Base-by-base conservation (phyloP, 73 alveolate species). In the Paramecium tetraurelia region DNA sequence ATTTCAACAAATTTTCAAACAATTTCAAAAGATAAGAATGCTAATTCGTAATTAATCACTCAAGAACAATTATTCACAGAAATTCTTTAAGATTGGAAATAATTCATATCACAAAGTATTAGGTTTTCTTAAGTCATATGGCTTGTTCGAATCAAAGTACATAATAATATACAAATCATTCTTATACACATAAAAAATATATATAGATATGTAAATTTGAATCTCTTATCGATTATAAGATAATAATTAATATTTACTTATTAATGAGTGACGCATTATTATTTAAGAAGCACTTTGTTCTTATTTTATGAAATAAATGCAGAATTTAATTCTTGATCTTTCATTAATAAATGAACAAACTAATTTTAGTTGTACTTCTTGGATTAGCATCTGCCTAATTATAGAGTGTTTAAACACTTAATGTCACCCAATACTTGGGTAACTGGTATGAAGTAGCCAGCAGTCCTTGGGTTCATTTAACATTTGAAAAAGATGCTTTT, bases 391-490 rank as follows among this genome's bases (percentile, higher is more conserved):
- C 84, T 63, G 84, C 84, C 7, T 63, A 63, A 63, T 33, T 63
- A 14, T 18, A 63, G 29, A 63, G 84, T 27, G 84, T 63, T 9
- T 33, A 63, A 63, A 63, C 84, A 2, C 84, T 63, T 14, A 63
- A 63, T 63, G 84, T 63, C 4, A 63, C 84, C 1, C 14, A 72
- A 72, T 80, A 80, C 18, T 48, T 80, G 8, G 90, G 90, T 11
- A 46, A 80, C 57, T 80, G 90, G 90, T 48, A 80, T 80, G 90
- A 80, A 46, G 90, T 80, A 14, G 90, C 90, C 70, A 80, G 90
- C 31, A 44, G 76, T 24, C 90, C 90, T 40, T 44, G 46, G 46
- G 90, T 80, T 46, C 90, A 80, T 80, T 80, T 27, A 24, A 80
- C 90, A 21, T 80, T 80, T 48, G 90, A 80, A 46, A 80, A 41